Evolutionary conservation across 1,284 basidiomycete genomes (phyloP).

Genomic region (Sporisorium sorghi): DNA sequence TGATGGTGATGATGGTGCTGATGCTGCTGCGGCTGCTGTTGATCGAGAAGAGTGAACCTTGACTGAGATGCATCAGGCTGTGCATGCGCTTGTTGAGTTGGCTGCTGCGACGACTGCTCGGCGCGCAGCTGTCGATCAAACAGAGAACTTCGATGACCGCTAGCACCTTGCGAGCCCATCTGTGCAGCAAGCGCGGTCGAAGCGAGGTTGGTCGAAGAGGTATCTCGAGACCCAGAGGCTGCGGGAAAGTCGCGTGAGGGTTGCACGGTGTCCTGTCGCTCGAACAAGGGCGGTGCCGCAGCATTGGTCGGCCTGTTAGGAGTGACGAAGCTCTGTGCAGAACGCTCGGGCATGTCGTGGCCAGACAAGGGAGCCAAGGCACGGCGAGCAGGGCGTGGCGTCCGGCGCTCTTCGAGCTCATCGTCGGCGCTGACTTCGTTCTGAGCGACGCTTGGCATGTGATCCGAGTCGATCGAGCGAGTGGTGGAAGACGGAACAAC

Average conservation of each 20-base stretch:
- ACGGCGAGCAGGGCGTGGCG: conserved; percentile 53
- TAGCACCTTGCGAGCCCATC: conserved; percentile 20
- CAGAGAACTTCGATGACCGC: conserved; percentile 9
- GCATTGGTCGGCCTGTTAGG: conserved; percentile 42
- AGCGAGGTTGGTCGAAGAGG: conserved; percentile 33
- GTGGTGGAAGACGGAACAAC: conserved; percentile 17
- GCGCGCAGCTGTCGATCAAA: conserved; percentile 22
- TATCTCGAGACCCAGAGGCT: conserved; percentile 31
- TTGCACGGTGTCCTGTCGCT: conserved; percentile 49
- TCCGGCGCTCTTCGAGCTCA: conserved; percentile 53
- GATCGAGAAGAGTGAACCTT: conserved; percentile 5
- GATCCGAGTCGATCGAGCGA: conserved; percentile 32
- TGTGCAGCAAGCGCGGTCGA: conserved; percentile 44
- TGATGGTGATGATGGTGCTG: conserved; percentile 24
- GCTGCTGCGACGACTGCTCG: conserved; percentile 7
- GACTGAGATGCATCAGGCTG: conserved; percentile 8
- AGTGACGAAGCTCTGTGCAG: conserved; percentile 25
- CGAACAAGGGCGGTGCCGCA: conserved; percentile 40
- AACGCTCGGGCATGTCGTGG: conserved; percentile 16
- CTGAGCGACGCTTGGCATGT: conserved; percentile 9
- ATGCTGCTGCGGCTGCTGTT: background rate
- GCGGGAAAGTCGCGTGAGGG: conserved; percentile 33
- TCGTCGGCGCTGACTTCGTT: conserved; percentile 18
- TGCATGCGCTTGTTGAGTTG: background rate
- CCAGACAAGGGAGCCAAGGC: conserved; percentile 50